Conservation (phyloP, 2,329 filamentous ascomycete genomes). For the Botrytis aclada region DNA sequence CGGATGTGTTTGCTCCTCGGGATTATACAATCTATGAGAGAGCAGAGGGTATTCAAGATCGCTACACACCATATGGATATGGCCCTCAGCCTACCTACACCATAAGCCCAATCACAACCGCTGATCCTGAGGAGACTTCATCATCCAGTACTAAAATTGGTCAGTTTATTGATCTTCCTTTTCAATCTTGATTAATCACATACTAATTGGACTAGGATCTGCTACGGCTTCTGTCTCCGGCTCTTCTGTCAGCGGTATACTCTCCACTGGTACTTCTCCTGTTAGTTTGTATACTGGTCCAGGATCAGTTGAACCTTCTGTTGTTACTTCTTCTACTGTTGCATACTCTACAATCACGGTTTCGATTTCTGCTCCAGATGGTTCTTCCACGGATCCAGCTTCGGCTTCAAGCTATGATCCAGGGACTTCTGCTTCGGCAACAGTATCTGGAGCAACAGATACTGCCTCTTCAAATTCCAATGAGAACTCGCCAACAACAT, state of each 20-base stretch:
- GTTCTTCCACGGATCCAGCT: neutral
- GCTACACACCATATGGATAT: constrained; percentile 32
- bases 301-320: constrained; percentile 11
- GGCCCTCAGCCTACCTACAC: constrained; percentile 31
- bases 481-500: neutral
- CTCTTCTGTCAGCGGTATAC: neutral
- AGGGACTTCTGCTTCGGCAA: neutral
- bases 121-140: constrained; percentile 22
- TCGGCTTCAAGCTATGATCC: constrained; percentile 15
- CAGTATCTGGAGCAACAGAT: neutral
- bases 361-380: neutral
- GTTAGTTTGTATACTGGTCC: constrained; percentile 1
- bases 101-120: constrained; percentile 16
- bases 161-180: neutral
- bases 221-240: neutral
- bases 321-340: neutral
- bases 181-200: neutral
- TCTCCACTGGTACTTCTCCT: constrained; percentile 9
- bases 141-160: constrained; percentile 11
- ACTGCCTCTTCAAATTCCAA: neutral
- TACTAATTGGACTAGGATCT: constrained; percentile 9
- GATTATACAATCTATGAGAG: constrained; percentile 31
- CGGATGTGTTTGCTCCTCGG: constrained; percentile 25
- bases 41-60: constrained; percentile 23
- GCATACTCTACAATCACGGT: constrained; percentile 12